Conservation (phyloP, 2,329 filamentous ascomycete species). For the Aspergillus thermomutatus region DNA sequence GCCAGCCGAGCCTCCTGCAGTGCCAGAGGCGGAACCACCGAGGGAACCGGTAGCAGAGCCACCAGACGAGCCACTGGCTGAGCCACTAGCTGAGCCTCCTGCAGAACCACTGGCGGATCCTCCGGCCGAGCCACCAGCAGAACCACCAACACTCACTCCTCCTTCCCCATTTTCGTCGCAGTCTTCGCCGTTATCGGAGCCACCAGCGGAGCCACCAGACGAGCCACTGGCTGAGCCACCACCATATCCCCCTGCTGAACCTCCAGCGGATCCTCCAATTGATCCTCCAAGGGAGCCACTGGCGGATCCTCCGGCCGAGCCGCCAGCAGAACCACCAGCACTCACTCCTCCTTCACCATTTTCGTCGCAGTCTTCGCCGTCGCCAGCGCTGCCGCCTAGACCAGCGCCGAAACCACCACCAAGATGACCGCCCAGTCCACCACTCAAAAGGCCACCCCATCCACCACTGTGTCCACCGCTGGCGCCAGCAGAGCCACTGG, state of each 20-base stretch:
- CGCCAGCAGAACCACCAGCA: not conserved
- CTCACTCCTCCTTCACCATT: not conserved
- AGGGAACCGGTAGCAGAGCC: too few relatives aligned
- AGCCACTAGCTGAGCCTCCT: fast-evolving
- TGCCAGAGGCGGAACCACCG: not conserved
- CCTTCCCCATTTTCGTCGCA: not conserved
- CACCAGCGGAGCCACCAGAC: too few relatives aligned
- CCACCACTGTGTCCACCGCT: not conserved
- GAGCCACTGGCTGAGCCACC: too few relatives aligned
- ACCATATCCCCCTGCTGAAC: too few relatives aligned
- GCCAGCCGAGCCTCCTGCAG: too few relatives aligned
- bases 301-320: too few relatives aligned
- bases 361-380: not conserved
- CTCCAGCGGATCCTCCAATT: too few relatives aligned
- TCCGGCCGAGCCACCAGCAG: too few relatives aligned
- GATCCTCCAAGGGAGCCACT: too few relatives aligned
- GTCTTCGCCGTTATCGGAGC: not conserved
- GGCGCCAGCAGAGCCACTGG: not conserved
- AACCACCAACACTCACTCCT: not conserved
- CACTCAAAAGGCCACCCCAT: not conserved
- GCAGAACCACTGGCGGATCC: too few relatives aligned
- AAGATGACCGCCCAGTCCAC: not conserved
- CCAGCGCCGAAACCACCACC: not conserved
- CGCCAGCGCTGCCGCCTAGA: not conserved
- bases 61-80: too few relatives aligned